Conservation (phyloP, 805 yeast genomes). For the Debaryomyces prosopidis region DNA sequence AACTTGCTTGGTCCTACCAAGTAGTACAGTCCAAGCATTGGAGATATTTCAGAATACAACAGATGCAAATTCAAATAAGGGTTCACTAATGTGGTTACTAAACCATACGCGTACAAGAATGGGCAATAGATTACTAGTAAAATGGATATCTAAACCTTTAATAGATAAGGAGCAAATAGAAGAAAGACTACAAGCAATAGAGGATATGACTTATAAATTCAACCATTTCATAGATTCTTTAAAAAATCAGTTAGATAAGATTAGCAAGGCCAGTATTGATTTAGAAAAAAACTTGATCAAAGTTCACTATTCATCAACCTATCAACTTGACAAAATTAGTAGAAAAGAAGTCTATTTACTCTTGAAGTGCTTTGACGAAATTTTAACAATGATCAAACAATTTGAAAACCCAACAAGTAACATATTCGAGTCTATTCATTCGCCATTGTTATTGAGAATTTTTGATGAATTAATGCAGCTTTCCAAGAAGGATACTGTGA, state of each 20-base stretch:
- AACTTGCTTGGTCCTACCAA: conserved; percentile 58
- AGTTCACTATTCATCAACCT: conserved; percentile 36
- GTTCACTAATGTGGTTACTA: conserved; percentile 77
- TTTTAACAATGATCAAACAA: conserved; percentile 23
- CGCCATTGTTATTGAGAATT: conserved; percentile 34
- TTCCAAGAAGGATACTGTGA: conserved; percentile 29
- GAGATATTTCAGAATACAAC: conserved; percentile 75
- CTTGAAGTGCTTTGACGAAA: conserved; percentile 29
- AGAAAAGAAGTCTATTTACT: conserved; percentile 33
- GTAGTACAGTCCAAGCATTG: conserved; percentile 65
- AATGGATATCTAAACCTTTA: conserved; percentile 80
- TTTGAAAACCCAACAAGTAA: conserved; percentile 39
- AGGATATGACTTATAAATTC: conserved; percentile 25
- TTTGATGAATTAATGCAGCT: conserved; percentile 38
- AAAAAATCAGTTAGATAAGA: conserved; percentile 21
- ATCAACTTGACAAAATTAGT: conserved; percentile 24
- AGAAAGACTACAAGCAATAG: conserved; percentile 61
- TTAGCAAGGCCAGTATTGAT: conserved; percentile 28
- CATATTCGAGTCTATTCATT: conserved; percentile 22
- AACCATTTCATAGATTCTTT: conserved; percentile 36
- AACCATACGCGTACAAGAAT: conserved; percentile 79
- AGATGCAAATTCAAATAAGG: conserved; percentile 49
- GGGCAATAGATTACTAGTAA: conserved; percentile 65
- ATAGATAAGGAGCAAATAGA: conserved; percentile 52
- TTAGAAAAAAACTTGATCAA: conserved; percentile 37